phyloP scores from a whole-genome alignment of 73 alveolate genomes.

The Blepharisma stoltei region DNA sequence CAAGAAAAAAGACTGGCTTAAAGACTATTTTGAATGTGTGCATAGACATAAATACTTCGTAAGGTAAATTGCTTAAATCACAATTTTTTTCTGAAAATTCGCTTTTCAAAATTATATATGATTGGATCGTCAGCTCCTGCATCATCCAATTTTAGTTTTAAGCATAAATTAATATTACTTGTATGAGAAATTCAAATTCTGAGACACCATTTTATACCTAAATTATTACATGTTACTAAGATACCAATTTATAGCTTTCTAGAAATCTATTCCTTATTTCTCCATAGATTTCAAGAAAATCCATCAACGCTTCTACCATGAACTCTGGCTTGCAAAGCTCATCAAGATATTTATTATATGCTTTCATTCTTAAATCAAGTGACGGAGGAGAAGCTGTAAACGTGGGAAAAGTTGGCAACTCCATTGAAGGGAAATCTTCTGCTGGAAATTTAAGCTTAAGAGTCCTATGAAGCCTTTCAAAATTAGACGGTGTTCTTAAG shows the following conservation, averaged over 20 bases:
- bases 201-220: too few relatives aligned
- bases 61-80: neutral
- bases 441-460: neutral
- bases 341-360: neutral
- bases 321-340: constrained; percentile 17
- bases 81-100: too few relatives aligned
- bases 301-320: neutral
- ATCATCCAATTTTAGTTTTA: too few relatives aligned
- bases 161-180: too few relatives aligned
- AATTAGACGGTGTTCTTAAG: neutral
- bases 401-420: constrained; percentile 1
- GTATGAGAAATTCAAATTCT: too few relatives aligned
- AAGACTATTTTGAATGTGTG: neutral
- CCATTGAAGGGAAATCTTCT: constrained; percentile 8
- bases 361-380: constrained; percentile 3
- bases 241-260: neutral
- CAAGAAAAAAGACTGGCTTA: constrained; percentile 31
- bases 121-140: too few relatives aligned
- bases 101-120: too few relatives aligned
- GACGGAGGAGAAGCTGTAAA: neutral
- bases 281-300: constrained; percentile 6
- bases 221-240: too few relatives aligned
- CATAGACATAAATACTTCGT: constrained; percentile 8
- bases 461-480: neutral
- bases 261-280: neutral